These are phyloP conservation scores for Rehmannia glutinosa DNA, from an alignment of 257 asterid genomes.

Conservation along the genomic window DNA sequence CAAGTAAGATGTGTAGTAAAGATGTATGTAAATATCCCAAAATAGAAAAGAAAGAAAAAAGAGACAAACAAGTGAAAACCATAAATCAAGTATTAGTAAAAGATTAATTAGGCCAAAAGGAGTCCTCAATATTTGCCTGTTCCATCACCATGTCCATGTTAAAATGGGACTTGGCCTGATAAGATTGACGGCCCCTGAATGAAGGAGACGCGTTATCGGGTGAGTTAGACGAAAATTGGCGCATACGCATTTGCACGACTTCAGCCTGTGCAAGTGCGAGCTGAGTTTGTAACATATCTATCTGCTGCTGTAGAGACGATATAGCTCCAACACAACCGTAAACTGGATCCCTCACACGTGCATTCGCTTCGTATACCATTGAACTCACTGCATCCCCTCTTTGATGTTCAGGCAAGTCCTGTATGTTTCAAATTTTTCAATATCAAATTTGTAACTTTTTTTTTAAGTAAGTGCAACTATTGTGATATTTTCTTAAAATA, in stretches of 20 bases:
- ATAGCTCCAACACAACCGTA: constrained; percentile 67
- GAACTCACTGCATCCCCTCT: constrained; percentile 61
- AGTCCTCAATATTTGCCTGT: constrained; percentile 43
- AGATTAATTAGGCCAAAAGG: constrained; percentile 40
- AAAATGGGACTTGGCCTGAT: constrained; percentile 49
- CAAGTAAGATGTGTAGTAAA: constrained; percentile 27
- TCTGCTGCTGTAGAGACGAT: constrained; percentile 57
- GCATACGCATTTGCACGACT: constrained; percentile 66
- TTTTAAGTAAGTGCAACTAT: too few relatives aligned
- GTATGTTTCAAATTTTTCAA: background rate
- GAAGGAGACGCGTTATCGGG: constrained; percentile 50
- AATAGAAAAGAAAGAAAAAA: background rate
- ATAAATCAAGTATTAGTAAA: constrained; percentile 10
- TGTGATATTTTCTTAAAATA: too few relatives aligned
- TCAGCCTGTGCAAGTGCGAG: constrained; percentile 55
- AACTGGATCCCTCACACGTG: constrained; percentile 53
- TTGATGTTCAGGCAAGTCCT: constrained; percentile 56
- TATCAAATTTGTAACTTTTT: too few relatives aligned
- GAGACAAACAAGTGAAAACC: constrained; percentile 27
- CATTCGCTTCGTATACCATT: constrained; percentile 69
- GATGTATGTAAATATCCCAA: constrained; percentile 8
- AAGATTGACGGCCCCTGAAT: constrained; percentile 33
- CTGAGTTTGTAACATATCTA: constrained; percentile 44
- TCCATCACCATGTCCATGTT: constrained; percentile 48
- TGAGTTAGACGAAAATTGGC: constrained; percentile 50